Base-by-base conservation (phyloP, 768 basidiomycete genomes). In the Boletus tylopilopsis region DNA sequence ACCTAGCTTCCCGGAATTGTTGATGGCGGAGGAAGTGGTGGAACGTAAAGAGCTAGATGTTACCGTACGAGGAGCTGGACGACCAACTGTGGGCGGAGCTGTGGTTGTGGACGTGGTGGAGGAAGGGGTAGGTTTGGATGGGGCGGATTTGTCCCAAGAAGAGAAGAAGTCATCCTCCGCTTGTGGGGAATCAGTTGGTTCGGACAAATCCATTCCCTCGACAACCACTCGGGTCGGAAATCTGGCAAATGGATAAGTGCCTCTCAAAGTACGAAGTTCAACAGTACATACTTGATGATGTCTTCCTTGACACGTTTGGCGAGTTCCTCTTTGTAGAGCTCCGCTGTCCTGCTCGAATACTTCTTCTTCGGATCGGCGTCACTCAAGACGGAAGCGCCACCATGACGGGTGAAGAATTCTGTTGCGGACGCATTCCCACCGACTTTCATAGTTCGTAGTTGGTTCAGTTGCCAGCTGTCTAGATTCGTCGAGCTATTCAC, bases 401-500 rank as follows among this genome's bases (percentile, higher is more conserved):
- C 92, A 56, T 94, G 87, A 59, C 90, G 91, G 18, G 77, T 84
- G 67, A 95, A 94, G 71, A 94, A 99, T 4, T 94, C 93, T 5
- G 76, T 79, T 4, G 91, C 90, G 18, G 85, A 80, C 10, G 79
- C 77, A 69, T 99, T 99, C 1, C 96, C 96, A 35, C 92, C 95
- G 33, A 91, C 82, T 74, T 98, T 98, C 91, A 99, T 94, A 2
- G 82, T 90, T 29, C 96, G 88, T 40, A 99, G 76, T 71, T 99
- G 95, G 42, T 72, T 71, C 52, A 93, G 76, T 56, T 92, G 86
- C 96, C 96, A 99, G 52, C 80, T 83, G 69, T 99, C 96, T 38
- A 98, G 82, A 71, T 94, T 97, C 47, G 94, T 97, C 22, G 95
- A 98, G 56, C 94, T 94, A 68, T 57, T 46, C 45, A 54, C 45